A percentile compares a stretch with the other conserved stretches of the same genome.
These are phyloP conservation scores for Nakazawaea ambrosiae DNA, from an alignment of 805 yeast genomes.

Conservation along the genomic window DNA sequence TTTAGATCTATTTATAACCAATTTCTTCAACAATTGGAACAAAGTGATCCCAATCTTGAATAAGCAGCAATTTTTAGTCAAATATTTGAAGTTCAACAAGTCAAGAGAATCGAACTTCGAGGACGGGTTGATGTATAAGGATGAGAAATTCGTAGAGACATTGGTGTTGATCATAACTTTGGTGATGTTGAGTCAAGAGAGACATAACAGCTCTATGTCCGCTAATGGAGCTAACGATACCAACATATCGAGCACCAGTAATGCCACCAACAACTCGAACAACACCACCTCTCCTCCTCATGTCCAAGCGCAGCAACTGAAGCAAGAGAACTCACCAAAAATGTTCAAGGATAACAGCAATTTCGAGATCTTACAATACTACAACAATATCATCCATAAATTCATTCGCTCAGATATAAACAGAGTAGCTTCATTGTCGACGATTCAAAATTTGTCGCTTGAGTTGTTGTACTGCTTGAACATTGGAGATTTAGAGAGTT, in stretches of 20 bases:
- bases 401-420: constrained; percentile 57
- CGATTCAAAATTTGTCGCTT: constrained; percentile 62
- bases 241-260: background rate
- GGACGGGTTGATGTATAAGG: constrained; percentile 32
- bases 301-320: constrained; percentile 4
- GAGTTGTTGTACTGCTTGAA: constrained; percentile 66
- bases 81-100: constrained; percentile 42
- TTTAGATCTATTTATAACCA: constrained; percentile 59
- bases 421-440: constrained; percentile 53
- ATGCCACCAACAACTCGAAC: background rate
- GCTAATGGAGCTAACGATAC: background rate
- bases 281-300: background rate
- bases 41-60: constrained; percentile 62
- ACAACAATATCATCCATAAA: constrained; percentile 55
- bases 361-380: constrained; percentile 36
- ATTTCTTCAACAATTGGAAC: constrained; percentile 77
- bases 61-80: constrained; percentile 56
- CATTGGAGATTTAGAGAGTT: constrained; percentile 64
- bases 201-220: constrained; percentile 14
- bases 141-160: constrained; percentile 52
- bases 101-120: constrained; percentile 36
- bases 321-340: constrained; percentile 11
- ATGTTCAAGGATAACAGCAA: constrained; percentile 14
- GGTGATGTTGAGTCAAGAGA: constrained; percentile 36
- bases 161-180: constrained; percentile 43